Conservation (phyloP, 805 yeast genomes). For the Candida krabiensis region DNA sequence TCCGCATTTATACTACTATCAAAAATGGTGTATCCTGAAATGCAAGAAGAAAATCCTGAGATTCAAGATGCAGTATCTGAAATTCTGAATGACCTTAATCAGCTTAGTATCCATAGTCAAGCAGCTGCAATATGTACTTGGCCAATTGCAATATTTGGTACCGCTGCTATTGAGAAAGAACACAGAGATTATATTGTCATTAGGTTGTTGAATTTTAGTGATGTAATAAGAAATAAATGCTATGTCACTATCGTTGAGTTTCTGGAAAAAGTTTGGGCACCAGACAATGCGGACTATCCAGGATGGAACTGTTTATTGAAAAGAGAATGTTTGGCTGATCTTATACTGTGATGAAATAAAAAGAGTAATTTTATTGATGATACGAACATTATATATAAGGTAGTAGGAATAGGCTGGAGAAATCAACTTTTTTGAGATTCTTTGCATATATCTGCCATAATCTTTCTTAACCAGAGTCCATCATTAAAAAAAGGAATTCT, state of each 20-base stretch:
- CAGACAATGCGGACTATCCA: slow-evolving; percentile 3
- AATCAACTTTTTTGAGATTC: too few species aligned
- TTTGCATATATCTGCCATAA: too few species aligned
- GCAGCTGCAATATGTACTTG: slow-evolving; percentile 11
- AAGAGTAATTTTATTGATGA: too few species aligned
- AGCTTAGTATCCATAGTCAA: slow-evolving; percentile 14
- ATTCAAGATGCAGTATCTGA: slow-evolving; percentile 3
- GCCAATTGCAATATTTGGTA: slow-evolving; percentile 18
- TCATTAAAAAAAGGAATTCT: too few species aligned
- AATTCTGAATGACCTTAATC: slow-evolving; percentile 5
- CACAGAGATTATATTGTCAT: slow-evolving; percentile 12
- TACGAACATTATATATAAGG: too few species aligned
- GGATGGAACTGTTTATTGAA: too few species aligned
- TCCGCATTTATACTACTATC: slow-evolving; percentile 11
- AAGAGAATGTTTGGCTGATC: too few species aligned
- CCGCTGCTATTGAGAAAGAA: slow-evolving; percentile 6
- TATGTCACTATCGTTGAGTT: slow-evolving; percentile 12
- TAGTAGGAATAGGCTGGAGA: too few species aligned
- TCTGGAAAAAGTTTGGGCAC: slow-evolving; percentile 16
- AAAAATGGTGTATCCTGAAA: slow-evolving; percentile 14
- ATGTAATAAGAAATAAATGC: slow-evolving; percentile 9
- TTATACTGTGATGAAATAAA: too few species aligned
- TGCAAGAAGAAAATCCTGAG: slow-evolving; percentile 6
- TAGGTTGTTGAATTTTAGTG: slow-evolving; percentile 14
- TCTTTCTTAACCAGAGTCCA: too few species aligned